Conservation (phyloP, 1,284 basidiomycete genomes). For the Microbotryum scabiosae region DNA sequence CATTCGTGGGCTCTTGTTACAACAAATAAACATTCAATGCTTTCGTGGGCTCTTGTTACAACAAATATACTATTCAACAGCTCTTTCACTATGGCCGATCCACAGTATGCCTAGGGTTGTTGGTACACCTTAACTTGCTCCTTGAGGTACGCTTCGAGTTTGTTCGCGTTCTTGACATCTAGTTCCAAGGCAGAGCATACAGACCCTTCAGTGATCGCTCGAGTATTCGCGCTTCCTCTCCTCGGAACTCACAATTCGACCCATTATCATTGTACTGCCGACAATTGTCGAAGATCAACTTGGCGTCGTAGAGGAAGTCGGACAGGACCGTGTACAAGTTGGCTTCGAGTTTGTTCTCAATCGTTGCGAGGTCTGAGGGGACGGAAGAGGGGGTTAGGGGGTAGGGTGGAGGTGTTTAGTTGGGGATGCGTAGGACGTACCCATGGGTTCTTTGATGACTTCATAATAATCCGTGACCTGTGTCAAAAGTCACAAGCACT, state of each 20-base stretch:
- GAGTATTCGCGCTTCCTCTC: no score
- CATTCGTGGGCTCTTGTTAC: no score
- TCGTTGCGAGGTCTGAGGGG: slow-evolving; percentile 70
- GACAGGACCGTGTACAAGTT: slow-evolving; percentile 65
- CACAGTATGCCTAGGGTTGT: no score
- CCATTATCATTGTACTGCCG: slow-evolving; percentile 77
- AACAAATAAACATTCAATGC: no score
- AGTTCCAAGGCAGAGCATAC: neutral
- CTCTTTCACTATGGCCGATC: no score
- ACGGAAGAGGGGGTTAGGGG: neutral
- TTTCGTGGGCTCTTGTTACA: no score
- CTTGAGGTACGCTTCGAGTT: slow-evolving; percentile 54
- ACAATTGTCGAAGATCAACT: slow-evolving; percentile 86
- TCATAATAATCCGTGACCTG: slow-evolving; percentile 65
- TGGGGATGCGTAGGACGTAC: slow-evolving; percentile 46
- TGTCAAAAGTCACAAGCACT: neutral
- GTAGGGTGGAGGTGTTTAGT: neutral
- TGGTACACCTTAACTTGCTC: slow-evolving; percentile 31
- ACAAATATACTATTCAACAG: no score
- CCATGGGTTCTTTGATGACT: slow-evolving; percentile 91
- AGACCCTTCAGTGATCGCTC: no score
- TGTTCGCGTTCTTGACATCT: slow-evolving; percentile 72
- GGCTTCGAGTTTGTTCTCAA: slow-evolving; percentile 84
- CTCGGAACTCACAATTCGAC: slow-evolving; percentile 50
- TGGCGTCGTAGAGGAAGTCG: slow-evolving; percentile 68